Conservation (phyloP, 768 basidiomycete species). For the Termitomyces sp. region DNA sequence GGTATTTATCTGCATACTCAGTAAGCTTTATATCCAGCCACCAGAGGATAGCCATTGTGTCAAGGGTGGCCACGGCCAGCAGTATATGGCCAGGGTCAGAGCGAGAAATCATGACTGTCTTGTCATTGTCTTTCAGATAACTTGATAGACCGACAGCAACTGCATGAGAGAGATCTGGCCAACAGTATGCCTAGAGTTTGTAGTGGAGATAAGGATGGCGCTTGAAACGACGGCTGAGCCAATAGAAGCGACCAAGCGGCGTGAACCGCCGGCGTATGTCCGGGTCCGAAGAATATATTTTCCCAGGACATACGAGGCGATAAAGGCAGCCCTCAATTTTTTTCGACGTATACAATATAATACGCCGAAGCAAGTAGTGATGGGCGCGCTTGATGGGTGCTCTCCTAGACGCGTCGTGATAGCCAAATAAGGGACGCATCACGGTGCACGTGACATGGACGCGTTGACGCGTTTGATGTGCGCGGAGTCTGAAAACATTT, state of each 20-base stretch:
- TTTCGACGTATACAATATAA: background rate
- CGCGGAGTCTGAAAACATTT: constrained; percentile 31
- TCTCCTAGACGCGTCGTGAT: background rate
- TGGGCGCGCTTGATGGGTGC: too few relatives aligned
- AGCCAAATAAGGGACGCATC: constrained; percentile 13
- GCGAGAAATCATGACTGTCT: background rate
- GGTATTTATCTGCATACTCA: background rate
- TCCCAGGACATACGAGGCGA: background rate
- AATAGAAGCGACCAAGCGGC: background rate
- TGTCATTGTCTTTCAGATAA: background rate
- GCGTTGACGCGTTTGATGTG: constrained; percentile 32
- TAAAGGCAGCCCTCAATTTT: background rate
- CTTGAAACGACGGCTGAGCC: background rate
- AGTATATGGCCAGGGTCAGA: background rate
- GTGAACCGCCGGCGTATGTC: background rate
- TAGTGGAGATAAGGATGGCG: background rate
- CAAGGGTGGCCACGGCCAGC: background rate
- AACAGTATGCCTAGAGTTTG: background rate
- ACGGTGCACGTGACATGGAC: constrained; percentile 27
- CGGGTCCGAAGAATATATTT: background rate
- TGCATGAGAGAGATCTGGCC: background rate
- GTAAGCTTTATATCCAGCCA: background rate
- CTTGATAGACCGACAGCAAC: background rate
- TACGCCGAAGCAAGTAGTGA: too few relatives aligned
- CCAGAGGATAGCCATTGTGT: background rate